Percentiles rank a stretch among this genome's conserved stretches.
Evolutionary conservation across 352 stramenopile species (phyloP).

Genomic region (Globisporangium acanthophoron): DNA sequence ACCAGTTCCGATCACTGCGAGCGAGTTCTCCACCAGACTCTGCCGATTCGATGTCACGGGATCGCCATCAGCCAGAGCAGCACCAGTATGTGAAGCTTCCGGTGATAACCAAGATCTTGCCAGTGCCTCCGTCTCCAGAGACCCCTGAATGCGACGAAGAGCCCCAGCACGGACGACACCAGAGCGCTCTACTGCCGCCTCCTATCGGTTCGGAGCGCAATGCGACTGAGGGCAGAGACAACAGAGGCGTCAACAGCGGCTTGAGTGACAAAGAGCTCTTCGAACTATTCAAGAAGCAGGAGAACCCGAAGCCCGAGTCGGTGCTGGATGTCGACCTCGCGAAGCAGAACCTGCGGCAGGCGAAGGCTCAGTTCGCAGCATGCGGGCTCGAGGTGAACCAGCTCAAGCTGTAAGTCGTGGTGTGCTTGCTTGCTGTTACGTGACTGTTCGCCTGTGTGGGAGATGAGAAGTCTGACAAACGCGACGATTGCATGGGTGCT

Average conservation of each 20-base stretch:
- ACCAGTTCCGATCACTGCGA: slow-evolving; percentile 42
- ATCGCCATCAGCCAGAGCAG: neutral
- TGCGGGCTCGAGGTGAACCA: slow-evolving; percentile 48
- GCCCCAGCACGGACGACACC: neutral
- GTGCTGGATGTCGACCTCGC: slow-evolving; percentile 50
- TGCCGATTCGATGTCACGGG: neutral
- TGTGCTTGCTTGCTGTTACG: neutral
- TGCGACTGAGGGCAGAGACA: neutral
- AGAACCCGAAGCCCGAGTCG: slow-evolving; percentile 31
- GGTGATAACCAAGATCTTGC: neutral
- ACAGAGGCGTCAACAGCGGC: neutral
- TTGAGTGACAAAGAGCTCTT: slow-evolving; percentile 53
- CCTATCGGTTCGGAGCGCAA: neutral
- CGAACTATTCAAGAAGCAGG: slow-evolving; percentile 34
- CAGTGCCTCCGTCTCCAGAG: neutral
- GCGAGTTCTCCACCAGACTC: slow-evolving; percentile 7
- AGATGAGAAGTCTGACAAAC: neutral
- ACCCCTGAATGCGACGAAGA: slow-evolving; percentile 1
- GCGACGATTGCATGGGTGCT: neutral
- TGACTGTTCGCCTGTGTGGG: neutral
- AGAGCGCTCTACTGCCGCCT: neutral
- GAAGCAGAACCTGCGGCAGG: slow-evolving; percentile 50
- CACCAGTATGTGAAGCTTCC: neutral
- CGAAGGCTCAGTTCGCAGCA: slow-evolving; percentile 25
- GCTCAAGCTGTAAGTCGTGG: slow-evolving; percentile 45